Evolutionary conservation across 192 early-diverging fungal genomes (phyloP).

Genomic region (Coemansia sp.): DNA sequence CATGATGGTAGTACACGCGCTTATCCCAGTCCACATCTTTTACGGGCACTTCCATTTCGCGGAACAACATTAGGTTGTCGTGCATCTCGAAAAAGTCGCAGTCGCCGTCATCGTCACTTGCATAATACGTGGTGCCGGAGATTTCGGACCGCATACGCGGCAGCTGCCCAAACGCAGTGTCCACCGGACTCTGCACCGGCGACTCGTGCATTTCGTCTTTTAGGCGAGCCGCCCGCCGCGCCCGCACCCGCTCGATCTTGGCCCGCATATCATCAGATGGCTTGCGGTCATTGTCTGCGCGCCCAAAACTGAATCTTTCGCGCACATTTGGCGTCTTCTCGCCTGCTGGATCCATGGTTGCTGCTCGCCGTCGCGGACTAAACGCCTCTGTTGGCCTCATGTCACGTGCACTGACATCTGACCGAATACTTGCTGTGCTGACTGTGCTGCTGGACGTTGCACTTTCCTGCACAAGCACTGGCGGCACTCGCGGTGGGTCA

Average conservation of each 20-base stretch:
- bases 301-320: not conserved
- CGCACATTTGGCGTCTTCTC: not conserved
- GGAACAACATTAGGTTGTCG: slow-evolving; percentile 33
- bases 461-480: not conserved
- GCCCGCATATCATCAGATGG: slow-evolving; percentile 8
- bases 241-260: slow-evolving; percentile 25
- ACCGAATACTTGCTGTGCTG: slow-evolving; percentile 27
- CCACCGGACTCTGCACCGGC: too few species aligned
- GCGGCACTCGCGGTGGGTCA: slow-evolving; percentile 6
- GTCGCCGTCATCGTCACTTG: slow-evolving; percentile 2
- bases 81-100: slow-evolving; percentile 34
- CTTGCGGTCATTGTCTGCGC: not conserved
- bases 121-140: slow-evolving; percentile 14
- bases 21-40: slow-evolving; percentile 53
- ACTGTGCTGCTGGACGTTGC: slow-evolving; percentile 11
- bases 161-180: not conserved
- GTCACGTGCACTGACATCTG: not conserved
- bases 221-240: slow-evolving; percentile 28
- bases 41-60: slow-evolving; percentile 30
- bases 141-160: slow-evolving; percentile 13
- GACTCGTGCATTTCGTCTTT: slow-evolving; percentile 11
- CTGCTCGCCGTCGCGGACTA: slow-evolving; percentile 24
- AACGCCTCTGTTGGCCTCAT: slow-evolving; percentile 2
- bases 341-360: slow-evolving; percentile 14
- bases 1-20: slow-evolving; percentile 47